Evolutionary conservation across 345 rosid species (phyloP).

Genomic region (Balakata baccata): DNA sequence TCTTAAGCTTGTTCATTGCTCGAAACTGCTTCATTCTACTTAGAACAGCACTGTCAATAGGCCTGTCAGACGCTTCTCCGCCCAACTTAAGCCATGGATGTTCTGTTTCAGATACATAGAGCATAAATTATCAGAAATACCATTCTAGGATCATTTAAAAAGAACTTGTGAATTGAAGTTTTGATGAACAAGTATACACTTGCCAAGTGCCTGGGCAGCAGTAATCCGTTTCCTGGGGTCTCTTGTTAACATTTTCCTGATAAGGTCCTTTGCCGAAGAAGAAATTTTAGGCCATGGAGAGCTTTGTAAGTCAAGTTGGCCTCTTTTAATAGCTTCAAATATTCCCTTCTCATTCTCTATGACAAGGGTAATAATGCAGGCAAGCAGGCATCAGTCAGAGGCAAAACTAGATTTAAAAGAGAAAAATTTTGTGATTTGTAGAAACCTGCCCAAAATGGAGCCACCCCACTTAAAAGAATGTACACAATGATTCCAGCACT

Average conservation of each 20-base stretch:
- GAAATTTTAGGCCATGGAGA: slow-evolving; percentile 34
- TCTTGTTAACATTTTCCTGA: slow-evolving; percentile 26
- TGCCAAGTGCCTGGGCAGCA: slow-evolving; percentile 30
- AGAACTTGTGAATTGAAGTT: neutral
- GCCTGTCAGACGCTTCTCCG: slow-evolving; percentile 23
- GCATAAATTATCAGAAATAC: neutral
- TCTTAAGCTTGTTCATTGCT: slow-evolving; percentile 39
- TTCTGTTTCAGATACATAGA: slow-evolving; percentile 14
- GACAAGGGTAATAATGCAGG: neutral
- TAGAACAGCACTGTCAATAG: slow-evolving; percentile 29
- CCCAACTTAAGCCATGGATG: slow-evolving; percentile 34
- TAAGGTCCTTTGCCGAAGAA: slow-evolving; percentile 27
- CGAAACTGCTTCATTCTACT: slow-evolving; percentile 28
- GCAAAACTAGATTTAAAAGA: neutral
- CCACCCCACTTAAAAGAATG: slow-evolving; percentile 29
- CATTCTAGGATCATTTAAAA: too few species aligned
- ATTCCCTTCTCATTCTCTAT: slow-evolving; percentile 30
- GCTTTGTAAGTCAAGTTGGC: slow-evolving; percentile 21
- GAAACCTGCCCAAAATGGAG: slow-evolving; percentile 33
- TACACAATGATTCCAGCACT: slow-evolving; percentile 35
- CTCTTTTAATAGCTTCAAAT: slow-evolving; percentile 22
- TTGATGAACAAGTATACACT: neutral
- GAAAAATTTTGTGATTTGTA: too few species aligned
- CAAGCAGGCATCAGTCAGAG: neutral
- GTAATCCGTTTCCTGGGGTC: slow-evolving; percentile 30